Evolutionary conservation across 306 rosid species (phyloP), one percentile per base, ranked within the genome.

Genomic region (Vicia villosa): DNA sequence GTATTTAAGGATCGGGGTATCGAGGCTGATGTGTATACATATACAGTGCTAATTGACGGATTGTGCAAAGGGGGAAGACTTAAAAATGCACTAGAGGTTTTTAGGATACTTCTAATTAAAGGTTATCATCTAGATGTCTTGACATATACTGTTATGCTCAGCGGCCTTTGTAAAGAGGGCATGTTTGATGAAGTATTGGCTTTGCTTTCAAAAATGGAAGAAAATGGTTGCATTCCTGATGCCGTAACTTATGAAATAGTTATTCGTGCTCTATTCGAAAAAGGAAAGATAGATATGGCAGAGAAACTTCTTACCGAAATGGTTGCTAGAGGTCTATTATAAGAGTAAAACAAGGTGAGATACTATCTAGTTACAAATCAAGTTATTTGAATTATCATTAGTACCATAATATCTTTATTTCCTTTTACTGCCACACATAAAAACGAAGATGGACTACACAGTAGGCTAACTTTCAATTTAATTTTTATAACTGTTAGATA

Each of bases 11-110:
- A 13, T 1, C 20, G 13, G 26, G 21, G 69, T 5, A 21, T 63
- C 41, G 37, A 7, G 11, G 37, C 38, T 2, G 21, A 63, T 38
- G 12, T 63, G 16, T 11, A 22, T 11, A 41, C 47, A 13, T 63
- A 63, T 34, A 63, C 16, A 5, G 15, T 21, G 7, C 8, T 63
- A 2, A 40, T 63, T 11, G 68, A 40, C 8, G 68, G 68, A 6
- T 9, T 63, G 3, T 63, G 52, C 28, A 30, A 61, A 37, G 47
- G 47, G 19, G 66, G 66, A 16, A 61, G 47, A 37, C 47, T 61
- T 10, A 10, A 34, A 4, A 5, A 37, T 17, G 47, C 66, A 5
- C 66, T 8, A 61, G 66, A 17, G 47, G 2, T 61, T 9, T 61
- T 61, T 30, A 61, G 16, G 66, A 37, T 61, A 46, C 47, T 61